phyloP scores from a whole-genome alignment of 179 eudicot genomes.

The Corrigiola litoralis region DNA sequence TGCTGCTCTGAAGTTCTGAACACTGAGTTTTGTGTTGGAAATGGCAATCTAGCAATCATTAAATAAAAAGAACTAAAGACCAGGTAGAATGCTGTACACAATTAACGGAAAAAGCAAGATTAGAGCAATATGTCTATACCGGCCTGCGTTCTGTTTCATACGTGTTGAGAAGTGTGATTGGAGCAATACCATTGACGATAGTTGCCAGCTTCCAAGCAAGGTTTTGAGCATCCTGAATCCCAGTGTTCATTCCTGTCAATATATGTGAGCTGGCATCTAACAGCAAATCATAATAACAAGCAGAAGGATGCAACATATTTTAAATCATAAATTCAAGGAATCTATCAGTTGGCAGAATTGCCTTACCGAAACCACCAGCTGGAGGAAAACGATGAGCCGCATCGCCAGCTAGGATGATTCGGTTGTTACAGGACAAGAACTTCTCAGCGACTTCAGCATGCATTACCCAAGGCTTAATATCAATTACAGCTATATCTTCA shows the following conservation, averaged over 20 bases:
- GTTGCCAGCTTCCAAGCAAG: constrained; percentile 96
- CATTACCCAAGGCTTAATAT: constrained; percentile 97
- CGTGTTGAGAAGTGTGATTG: constrained; percentile 58
- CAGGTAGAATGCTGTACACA: background rate
- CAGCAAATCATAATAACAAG: background rate
- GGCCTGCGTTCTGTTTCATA: constrained; percentile 83
- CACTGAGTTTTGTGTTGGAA: constrained; percentile 74
- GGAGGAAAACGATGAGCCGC: constrained; percentile 99
- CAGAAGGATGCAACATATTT: background rate
- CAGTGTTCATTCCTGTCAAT: constrained; percentile 91
- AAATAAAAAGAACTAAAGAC: constrained; percentile 7
- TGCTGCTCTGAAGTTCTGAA: constrained; percentile 90
- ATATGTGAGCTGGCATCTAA: constrained; percentile 3
- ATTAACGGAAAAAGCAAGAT: constrained; percentile 6
- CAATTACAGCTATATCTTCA: constrained; percentile 68
- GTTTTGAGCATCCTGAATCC: constrained; percentile 96
- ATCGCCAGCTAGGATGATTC: constrained; percentile 80
- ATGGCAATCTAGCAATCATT: constrained; percentile 61
- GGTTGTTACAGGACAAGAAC: constrained; percentile 49
- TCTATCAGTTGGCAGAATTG: background rate
- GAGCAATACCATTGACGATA: constrained; percentile 60
- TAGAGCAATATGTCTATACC: constrained; percentile 40
- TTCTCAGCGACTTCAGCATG: constrained; percentile 97
- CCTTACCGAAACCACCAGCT: constrained; percentile 95
- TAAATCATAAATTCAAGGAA: background rate